Evolutionary conservation across 306 rosid genomes (phyloP), one percentile per base, ranked within the genome.

Genomic region (Cyamopsis tetragonoloba): DNA sequence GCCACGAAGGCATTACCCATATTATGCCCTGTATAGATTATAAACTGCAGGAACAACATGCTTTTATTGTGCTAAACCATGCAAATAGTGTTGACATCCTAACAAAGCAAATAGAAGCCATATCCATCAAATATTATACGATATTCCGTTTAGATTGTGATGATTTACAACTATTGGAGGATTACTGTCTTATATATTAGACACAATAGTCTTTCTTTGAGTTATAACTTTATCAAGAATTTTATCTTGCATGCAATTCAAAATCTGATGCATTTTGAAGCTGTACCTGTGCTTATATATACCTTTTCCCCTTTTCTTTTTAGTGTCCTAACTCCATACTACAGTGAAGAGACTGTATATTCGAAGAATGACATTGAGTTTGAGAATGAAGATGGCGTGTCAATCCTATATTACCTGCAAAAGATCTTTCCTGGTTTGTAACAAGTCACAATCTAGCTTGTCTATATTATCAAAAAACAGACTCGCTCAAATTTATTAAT

Each of bases 281-380:
- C 48, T 60, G 28, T 68, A n/a, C 24, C 7, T 19, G 53, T 17
- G 51, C 74, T 63, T 54, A 46, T 74, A 38, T 20, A 32, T 14
- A 46, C 62, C 11, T 74, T 62, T 74, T 71, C 59, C 19, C 70
- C 64, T 73, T 13, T 55, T 37, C 32, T 72, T 70, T 73, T 68
- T 87, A 93, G 99, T 66, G 92, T 93, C 80, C 68, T 93, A 82
- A 93, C 97, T 68, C 99, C 99, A 54, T 93, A 90, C 90, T 93
- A 93, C 34, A 88, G 96, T 51, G 99, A 93, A 71, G 99, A 93
- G 91, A 90, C 97, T 42, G 87, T 93, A 64, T 93, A 88, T 72
- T 93, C 99, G 64, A 90, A 90, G 88, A 71, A 74, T 56, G 99
- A 93, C 77, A 88, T 93, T 66, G 99, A 90, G 84, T 64, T 88